These are phyloP conservation scores for Fusarium xyrophilum DNA, from an alignment of 2,329 filamentous ascomycete genomes.

Conservation along the genomic window DNA sequence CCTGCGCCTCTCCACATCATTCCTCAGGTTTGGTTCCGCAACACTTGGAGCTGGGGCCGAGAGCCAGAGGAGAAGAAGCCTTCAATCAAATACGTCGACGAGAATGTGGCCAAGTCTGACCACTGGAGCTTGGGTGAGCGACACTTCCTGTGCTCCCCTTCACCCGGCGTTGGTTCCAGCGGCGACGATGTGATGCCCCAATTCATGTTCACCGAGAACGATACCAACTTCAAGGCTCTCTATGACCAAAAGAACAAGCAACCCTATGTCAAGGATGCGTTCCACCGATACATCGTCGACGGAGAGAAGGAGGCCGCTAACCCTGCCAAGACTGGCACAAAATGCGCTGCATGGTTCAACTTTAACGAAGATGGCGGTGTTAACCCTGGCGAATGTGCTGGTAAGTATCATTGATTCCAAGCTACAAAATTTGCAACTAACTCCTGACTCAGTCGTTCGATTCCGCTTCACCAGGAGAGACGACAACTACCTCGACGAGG, in stretches of 20 bases:
- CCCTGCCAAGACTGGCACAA: constrained; percentile 80
- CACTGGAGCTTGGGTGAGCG: constrained; percentile 83
- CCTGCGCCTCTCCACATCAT: constrained; percentile 91
- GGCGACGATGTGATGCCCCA: constrained; percentile 85
- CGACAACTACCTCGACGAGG: constrained; percentile 85
- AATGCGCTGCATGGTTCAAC: constrained; percentile 87
- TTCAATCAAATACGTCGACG: constrained; percentile 69
- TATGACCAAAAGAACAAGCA: constrained; percentile 81
- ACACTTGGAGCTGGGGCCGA: constrained; percentile 95
- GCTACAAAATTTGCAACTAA: not conserved
- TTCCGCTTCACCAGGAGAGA: constrained; percentile 83
- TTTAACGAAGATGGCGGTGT: constrained; percentile 92
- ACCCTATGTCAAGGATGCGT: constrained; percentile 92
- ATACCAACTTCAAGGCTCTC: constrained; percentile 82
- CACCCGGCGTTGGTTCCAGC: constrained; percentile 79
- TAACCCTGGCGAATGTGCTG: constrained; percentile 87
- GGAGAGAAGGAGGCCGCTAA: constrained; percentile 83
- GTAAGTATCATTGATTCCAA: constrained; percentile 60
- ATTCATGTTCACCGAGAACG: constrained; percentile 93
- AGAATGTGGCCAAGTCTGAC: constrained; percentile 75
- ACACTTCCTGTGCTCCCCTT: constrained; percentile 86
- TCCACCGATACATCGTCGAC: constrained; percentile 86
- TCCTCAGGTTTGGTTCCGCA: constrained; percentile 95
- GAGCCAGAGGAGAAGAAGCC: constrained; percentile 80
- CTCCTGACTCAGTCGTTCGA: constrained; percentile 70